Evolutionary conservation across 2,329 filamentous ascomycete genomes (phyloP).

Genomic region (Akanthomyces muscarius): DNA sequence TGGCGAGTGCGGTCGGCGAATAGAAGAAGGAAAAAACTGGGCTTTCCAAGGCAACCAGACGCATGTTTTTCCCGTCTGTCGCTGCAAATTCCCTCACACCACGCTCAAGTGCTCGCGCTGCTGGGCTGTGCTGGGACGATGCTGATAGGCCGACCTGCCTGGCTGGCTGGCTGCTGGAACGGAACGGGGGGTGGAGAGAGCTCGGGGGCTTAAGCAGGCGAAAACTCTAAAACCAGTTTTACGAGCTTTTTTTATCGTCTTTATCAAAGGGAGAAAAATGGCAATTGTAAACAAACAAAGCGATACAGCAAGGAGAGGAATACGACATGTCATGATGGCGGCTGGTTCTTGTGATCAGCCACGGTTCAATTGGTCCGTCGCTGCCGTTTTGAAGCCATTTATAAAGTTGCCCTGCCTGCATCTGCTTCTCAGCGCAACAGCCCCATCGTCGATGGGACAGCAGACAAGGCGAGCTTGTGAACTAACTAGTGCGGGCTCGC

Average conservation of each 20-base stretch:
- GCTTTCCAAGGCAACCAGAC: background rate
- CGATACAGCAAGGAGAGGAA: no score
- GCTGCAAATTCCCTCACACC: conserved; percentile 5
- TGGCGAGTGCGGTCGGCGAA: background rate
- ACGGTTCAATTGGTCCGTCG: no score
- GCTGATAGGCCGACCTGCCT: background rate
- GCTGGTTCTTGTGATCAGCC: no score
- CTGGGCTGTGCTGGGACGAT: background rate
- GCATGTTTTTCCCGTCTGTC: background rate
- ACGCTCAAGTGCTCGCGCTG: background rate
- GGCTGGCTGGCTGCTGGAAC: background rate
- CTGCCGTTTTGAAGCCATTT: no score
- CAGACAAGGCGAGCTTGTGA: background rate
- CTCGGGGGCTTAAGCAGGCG: background rate
- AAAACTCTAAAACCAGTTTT: background rate
- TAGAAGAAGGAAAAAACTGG: background rate
- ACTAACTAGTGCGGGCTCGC: background rate
- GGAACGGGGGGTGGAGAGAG: background rate
- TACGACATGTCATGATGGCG: no score
- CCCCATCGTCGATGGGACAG: background rate
- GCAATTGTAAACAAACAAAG: no score
- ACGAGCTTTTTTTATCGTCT: no score
- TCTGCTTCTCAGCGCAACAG: background rate
- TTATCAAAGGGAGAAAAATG: background rate
- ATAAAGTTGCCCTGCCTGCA: no score